Evolutionary conservation across 352 stramenopile genomes (phyloP).

Genomic region (Globisporangium sylvaticum): DNA sequence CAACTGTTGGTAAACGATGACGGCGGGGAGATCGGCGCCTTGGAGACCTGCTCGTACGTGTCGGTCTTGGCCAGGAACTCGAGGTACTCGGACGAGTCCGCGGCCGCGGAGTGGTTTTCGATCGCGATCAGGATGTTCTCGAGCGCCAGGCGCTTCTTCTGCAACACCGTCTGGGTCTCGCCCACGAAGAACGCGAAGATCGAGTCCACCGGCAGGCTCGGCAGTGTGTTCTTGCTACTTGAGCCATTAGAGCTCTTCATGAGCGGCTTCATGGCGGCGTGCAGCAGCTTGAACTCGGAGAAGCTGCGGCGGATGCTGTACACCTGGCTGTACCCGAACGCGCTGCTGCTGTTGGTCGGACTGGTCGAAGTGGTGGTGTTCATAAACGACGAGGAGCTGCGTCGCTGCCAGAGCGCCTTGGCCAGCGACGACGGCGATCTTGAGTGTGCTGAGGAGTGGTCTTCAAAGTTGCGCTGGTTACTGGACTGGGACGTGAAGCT

Average conservation of each 20-base stretch:
- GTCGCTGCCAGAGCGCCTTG: conserved; percentile 7
- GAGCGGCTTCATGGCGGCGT: conserved; percentile 40
- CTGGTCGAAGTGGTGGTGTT: background rate
- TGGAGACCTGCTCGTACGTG: conserved; percentile 44
- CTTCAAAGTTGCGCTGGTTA: background rate
- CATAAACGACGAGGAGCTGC: conserved; percentile 15
- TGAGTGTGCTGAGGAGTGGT: background rate
- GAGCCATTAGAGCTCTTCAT: conserved; percentile 17
- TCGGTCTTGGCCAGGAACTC: conserved; percentile 64
- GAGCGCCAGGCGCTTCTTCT: conserved; percentile 62
- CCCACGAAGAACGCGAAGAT: conserved; percentile 65
- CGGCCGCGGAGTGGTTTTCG: conserved; percentile 45
- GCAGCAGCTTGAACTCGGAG: conserved; percentile 65
- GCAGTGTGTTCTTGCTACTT: conserved; percentile 19
- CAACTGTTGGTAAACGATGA: background rate
- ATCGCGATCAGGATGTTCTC: conserved; percentile 61
- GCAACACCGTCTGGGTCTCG: conserved; percentile 60
- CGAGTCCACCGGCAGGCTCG: conserved; percentile 47
- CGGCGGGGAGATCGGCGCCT: conserved; percentile 24
- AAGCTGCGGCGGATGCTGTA: conserved; percentile 72
- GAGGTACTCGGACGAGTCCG: conserved; percentile 54
- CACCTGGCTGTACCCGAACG: conserved; percentile 14
- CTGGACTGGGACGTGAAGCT: background rate
- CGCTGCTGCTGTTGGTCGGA: conserved; percentile 6
- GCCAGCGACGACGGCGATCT: background rate